These are phyloP conservation scores for Leonotis leonurus DNA, from an alignment of 257 asterid species.

Conservation along the genomic window DNA sequence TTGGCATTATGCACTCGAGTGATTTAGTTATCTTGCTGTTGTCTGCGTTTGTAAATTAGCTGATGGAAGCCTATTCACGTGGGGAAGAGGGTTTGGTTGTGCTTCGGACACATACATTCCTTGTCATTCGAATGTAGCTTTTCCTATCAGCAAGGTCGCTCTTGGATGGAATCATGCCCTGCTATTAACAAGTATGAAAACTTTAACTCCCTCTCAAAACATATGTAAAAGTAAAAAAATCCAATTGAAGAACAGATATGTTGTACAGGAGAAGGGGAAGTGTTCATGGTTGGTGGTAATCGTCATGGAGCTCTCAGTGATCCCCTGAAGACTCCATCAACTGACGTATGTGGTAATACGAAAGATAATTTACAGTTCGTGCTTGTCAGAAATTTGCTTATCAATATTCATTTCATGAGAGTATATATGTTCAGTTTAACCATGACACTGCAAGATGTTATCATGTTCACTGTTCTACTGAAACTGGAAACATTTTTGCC, in stretches of 20 bases:
- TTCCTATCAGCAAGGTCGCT: constrained; percentile 41
- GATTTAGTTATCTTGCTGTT: constrained; percentile 6
- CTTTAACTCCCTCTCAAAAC: background rate
- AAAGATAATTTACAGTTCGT: background rate
- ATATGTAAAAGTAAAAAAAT: background rate
- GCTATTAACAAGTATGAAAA: constrained; percentile 42
- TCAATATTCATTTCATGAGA: background rate
- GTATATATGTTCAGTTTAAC: background rate
- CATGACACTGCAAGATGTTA: no score
- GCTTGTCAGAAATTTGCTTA: background rate
- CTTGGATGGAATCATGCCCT: constrained; percentile 94
- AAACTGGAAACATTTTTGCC: no score
- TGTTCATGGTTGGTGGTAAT: constrained; percentile 69
- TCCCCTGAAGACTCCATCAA: constrained; percentile 24
- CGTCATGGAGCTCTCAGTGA: constrained; percentile 59
- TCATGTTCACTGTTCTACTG: no score
- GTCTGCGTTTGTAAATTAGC: constrained; percentile 25
- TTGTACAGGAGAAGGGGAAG: constrained; percentile 43
- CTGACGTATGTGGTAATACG: constrained; percentile 26
- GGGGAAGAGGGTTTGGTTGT: constrained; percentile 83
- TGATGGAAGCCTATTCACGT: constrained; percentile 51
- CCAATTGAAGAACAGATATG: background rate
- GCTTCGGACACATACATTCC: constrained; percentile 46
- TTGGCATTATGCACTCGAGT: background rate
- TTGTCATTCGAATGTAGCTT: constrained; percentile 14